phyloP scores from a whole-genome alignment of 345 rosid species.

The Arabis alpina region DNA sequence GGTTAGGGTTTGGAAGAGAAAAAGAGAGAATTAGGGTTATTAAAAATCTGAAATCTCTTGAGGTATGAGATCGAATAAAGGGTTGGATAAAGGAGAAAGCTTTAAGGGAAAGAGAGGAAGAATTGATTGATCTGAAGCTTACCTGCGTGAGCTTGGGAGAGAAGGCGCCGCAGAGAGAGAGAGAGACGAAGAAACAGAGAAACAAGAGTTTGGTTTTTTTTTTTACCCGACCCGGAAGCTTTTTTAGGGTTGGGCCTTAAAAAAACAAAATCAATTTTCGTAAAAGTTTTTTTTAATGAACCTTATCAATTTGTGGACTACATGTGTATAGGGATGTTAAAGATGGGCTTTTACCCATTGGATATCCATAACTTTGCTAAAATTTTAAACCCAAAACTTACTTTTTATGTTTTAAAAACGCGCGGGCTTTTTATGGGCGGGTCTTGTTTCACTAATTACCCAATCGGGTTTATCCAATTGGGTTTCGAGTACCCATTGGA shows the following conservation, averaged over 20 bases:
- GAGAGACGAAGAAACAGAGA: constrained; percentile 15
- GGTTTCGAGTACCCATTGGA: too few species aligned
- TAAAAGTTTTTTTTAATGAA: too few species aligned
- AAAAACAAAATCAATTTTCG: not conserved
- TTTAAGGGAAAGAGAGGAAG: constrained; percentile 6
- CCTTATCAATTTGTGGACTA: too few species aligned
- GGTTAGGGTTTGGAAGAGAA: constrained; percentile 8
- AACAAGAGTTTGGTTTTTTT: constrained; percentile 17
- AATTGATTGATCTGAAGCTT: constrained; percentile 7
- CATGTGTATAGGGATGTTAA: too few species aligned
- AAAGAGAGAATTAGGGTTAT: constrained; percentile 34
- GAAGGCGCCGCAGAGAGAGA: constrained; percentile 38
- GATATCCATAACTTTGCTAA: too few species aligned
- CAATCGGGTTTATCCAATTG: too few species aligned
- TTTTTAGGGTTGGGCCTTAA: constrained; percentile 34
- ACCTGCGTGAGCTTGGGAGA: constrained; percentile 38
- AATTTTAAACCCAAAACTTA: too few species aligned
- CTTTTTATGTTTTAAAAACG: too few species aligned
- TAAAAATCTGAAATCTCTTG: not conserved
- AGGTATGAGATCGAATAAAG: constrained; percentile 26
- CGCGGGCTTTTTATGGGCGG: too few species aligned
- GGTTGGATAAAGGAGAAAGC: constrained; percentile 15
- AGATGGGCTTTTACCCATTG: too few species aligned
- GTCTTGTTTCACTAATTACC: too few species aligned
- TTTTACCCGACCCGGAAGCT: constrained; percentile 43